Evolutionary conservation across 164 flowering plant genomes (phyloP), one percentile per base, ranked within the genome.

Genomic region (grape (Vitis vinifera)): DNA sequence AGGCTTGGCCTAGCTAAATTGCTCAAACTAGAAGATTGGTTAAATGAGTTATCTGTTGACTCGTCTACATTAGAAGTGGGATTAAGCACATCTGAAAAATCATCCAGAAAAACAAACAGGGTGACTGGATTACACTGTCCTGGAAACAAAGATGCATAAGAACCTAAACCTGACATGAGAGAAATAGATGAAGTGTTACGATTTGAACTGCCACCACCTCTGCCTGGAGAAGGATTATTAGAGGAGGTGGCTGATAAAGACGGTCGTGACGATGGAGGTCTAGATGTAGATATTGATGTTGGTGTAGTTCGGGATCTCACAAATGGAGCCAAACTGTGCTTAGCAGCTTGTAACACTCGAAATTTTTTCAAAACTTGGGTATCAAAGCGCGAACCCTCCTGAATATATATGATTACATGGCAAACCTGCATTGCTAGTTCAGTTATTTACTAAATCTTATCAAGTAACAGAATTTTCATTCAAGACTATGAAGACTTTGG

Each of bases 61-160:
- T 85, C 92, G 72, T 87, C 92, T 58, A 67, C 62, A 70, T 68
- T 77, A 63, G 85, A 72, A 62, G 73, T 78, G 17, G 79, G 52
- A 64, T 67, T 77, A 14, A 68, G 62, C 55, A 68, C 51, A 66
- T 91, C 92, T 9, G 82, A 68, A 74, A 88, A 86, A 68, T 94
- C 94, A 80, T 92, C 98, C 70, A 89, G 73, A 75, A 94, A 89
- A 71, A 83, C 89, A 85, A 94, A 94, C 44, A 94, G 85, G 57
- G 77, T 72, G 48, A 92, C 91, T 9, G 98, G 97, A 55, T 87
- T 88, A 69, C 94, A 94, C 69, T 88, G 90, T 44, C 98, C 98
- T 30, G 98, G 98, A 77, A 88, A 85, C 68, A 91, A 80, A 69
- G 97, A 86, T 52, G 91, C 62, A 67, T 81, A 73, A 59, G 97